Base-by-base conservation (phyloP, 805 yeast genomes). In the Saccharomycopsis fermentans region DNA sequence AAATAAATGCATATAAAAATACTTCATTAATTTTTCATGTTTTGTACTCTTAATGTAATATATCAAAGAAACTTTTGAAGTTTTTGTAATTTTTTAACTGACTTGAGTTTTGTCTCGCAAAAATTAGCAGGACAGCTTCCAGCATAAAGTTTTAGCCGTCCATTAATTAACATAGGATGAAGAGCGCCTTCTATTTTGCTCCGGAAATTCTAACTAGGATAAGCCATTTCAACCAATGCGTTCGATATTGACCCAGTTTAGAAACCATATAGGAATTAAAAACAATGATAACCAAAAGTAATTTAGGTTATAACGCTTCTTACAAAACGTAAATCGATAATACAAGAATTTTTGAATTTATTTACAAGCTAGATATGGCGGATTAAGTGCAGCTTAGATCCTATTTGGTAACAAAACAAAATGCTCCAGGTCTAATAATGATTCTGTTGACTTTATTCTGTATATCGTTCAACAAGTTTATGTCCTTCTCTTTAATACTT, bases 371-470 rank as follows among this genome's bases (percentile, higher is more conserved):
- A 43, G 11, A 21, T 21, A 43, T 21, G 8, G 12, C 27, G 9
- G 9, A 21, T 4, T 43, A 6, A 11, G 16, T 21, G 9, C 24
- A 19, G n/a, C 12, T 11, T 21, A 37, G n/a, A 21, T 19, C 2
- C 26, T 16, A 43, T 43, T 43, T 43, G 50, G 50, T 21, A 39
- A 76, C 73, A 59, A 80, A 71, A 65, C 82, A 77, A 39, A 80
- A 75, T 56, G 79, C 68, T 19, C 75, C 76, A 19, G 73, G 74
- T 62, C 84, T 86, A 55, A 77, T 68, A 24, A 89, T 83, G 54
- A 83, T 66, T 64, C 80, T 84, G 58, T 74, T 77, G 52, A 84
- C 71, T 26, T 68, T 74, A 0, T 58, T 64, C 34, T 52, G n/a
- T 40, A 39, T n/a, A 2, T 50, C 52, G 11, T 27, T 32, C 1